phyloP scores from a whole-genome alignment of 2,329 filamentous ascomycete species.

The Pseudogymnoascus sp. region DNA sequence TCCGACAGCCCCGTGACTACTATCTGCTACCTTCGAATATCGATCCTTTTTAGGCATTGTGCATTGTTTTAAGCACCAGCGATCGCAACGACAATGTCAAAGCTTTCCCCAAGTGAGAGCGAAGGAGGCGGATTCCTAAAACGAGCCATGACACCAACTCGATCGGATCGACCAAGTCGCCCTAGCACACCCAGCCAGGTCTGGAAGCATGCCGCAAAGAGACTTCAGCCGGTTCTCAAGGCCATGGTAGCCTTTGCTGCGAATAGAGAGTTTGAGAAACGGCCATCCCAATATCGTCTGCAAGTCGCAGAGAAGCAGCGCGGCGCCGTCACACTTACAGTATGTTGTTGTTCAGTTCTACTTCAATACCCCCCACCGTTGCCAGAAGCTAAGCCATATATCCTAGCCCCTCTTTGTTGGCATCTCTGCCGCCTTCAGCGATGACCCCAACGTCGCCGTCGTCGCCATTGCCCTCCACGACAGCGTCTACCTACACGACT shows the following conservation, averaged over 20 bases:
- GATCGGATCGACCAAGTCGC: background rate
- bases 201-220: background rate
- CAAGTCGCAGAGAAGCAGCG: background rate
- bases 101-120: background rate
- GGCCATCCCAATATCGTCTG: background rate
- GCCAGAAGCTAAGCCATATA: background rate
- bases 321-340: background rate
- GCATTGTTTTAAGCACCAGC: background rate
- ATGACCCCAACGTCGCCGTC: slow-evolving; percentile 40
- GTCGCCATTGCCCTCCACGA: slow-evolving; percentile 66
- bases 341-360: background rate
- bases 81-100: background rate
- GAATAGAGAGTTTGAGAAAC: slow-evolving; percentile 1
- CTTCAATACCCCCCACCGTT: background rate
- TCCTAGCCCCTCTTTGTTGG: slow-evolving; percentile 51
- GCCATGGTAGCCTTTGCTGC: slow-evolving; percentile 1
- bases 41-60: background rate
- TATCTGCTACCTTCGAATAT: background rate
- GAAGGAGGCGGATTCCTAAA: background rate
- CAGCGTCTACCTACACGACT: slow-evolving; percentile 66
- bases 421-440: slow-evolving; percentile 46
- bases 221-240: background rate
- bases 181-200: background rate
- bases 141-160: background rate
- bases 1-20: background rate